phyloP scores from a whole-genome alignment of 176 grass and related monocot genomes.

The Echinochloa phyllopogon region DNA sequence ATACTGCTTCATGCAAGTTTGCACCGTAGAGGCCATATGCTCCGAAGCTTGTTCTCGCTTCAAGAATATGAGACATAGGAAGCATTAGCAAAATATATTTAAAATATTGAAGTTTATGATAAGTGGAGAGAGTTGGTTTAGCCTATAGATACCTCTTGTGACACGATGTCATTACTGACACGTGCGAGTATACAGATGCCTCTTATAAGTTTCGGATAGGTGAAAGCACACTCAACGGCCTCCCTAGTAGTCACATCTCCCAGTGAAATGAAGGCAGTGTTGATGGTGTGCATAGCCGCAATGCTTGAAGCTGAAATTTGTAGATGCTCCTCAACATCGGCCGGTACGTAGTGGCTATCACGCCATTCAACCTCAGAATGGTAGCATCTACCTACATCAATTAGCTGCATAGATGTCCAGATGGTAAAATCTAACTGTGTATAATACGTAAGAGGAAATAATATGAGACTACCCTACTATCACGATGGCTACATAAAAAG shows the following conservation, averaged over 20 bases:
- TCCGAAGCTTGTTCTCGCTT: not conserved
- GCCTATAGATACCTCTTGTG: not conserved
- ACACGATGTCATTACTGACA: not conserved
- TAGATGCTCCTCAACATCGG: not conserved
- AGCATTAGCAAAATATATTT: not conserved
- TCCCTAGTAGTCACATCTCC: not conserved
- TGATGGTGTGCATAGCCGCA: not conserved
- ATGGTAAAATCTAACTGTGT: not conserved
- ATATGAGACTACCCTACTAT: no score
- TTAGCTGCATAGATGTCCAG: not conserved
- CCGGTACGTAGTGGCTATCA: not conserved
- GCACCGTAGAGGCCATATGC: not conserved
- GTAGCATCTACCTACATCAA: not conserved
- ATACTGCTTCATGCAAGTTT: slow-evolving; percentile 12
- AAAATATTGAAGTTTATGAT: not conserved
- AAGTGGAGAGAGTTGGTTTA: not conserved
- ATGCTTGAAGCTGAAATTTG: not conserved
- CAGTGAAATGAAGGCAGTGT: not conserved
- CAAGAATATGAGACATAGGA: not conserved
- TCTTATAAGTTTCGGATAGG: not conserved
- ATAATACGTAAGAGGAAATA: no score
- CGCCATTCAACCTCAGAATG: not conserved
- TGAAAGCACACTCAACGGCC: not conserved
- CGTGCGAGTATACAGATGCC: not conserved
- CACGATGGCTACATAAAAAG: no score